These are phyloP conservation scores for Avena eriantha DNA, from an alignment of 176 grass and related monocot species.

Conservation along the genomic window DNA sequence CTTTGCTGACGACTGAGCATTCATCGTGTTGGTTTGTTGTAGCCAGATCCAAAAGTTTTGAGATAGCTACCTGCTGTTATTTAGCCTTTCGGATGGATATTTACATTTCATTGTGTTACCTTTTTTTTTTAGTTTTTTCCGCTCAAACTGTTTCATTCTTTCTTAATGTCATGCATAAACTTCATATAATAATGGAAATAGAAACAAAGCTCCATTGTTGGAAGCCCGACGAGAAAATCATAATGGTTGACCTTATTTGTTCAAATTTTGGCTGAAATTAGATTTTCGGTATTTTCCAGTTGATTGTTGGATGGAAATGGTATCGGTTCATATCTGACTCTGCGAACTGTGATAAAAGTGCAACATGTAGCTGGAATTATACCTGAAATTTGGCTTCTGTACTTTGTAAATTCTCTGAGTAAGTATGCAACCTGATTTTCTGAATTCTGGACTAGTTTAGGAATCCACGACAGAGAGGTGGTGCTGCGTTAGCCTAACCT, in stretches of 20 bases:
- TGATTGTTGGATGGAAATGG: background rate
- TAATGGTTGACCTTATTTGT: background rate
- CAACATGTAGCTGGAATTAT: background rate
- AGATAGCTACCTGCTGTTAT: background rate
- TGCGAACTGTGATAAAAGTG: background rate
- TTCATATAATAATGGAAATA: conserved; percentile 2
- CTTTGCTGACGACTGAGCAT: background rate
- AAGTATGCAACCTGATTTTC: too few relatives aligned
- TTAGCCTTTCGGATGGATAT: background rate
- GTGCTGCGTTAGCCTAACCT: too few relatives aligned
- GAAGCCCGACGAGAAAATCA: background rate
- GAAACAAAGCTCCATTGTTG: background rate
- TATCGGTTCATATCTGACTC: background rate
- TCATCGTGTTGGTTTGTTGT: background rate
- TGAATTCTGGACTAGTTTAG: too few relatives aligned
- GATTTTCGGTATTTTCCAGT: background rate
- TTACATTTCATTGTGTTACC: conserved; percentile 6
- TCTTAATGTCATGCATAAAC: background rate
- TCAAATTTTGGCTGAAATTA: background rate
- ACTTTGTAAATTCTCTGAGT: too few relatives aligned
- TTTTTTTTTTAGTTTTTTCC: background rate
- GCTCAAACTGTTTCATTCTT: background rate
- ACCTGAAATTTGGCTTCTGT: too few relatives aligned
- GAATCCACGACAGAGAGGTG: too few relatives aligned
- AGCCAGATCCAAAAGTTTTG: background rate